Conservation (phyloP, 208 protist genomes). For the Trypanosoma avium region DNA sequence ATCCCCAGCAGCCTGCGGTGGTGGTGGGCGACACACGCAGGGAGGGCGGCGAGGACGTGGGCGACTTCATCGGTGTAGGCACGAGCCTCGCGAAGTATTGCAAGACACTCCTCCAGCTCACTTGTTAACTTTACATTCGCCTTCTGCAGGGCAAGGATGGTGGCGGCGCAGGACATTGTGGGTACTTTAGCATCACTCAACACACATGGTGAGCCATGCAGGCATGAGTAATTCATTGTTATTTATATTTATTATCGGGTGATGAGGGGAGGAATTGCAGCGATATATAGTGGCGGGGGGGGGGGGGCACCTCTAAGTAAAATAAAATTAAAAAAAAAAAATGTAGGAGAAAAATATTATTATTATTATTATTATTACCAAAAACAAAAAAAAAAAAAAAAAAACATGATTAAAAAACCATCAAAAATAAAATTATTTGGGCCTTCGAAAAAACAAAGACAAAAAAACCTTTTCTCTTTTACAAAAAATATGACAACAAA, state of each 20-base stretch:
- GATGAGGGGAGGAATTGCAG: too few species aligned
- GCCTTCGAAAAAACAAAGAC: not conserved
- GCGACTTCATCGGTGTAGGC: not conserved
- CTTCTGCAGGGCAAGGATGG: slow-evolving; percentile 1
- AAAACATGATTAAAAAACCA: too few species aligned
- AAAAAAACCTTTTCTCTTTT: not conserved
- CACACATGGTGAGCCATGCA: not conserved
- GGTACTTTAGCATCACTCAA: not conserved
- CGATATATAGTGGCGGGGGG: too few species aligned
- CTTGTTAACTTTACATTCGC: not conserved
- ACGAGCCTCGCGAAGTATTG: not conserved
- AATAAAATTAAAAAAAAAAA: too few species aligned
- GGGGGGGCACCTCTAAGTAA: too few species aligned
- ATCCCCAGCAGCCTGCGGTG: not conserved
- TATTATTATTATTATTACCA: too few species aligned
- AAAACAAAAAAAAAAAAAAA: slow-evolving; percentile 1
- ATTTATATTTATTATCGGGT: too few species aligned
- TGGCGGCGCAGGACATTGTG: not conserved
- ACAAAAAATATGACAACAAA: not conserved
- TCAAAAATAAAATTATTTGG: too few species aligned
- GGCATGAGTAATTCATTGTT: slow-evolving; percentile 2
- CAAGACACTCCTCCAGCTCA: slow-evolving; percentile 8
- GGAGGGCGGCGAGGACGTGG: not conserved
- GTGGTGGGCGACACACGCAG: not conserved
- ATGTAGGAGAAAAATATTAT: too few species aligned